Evolutionary conservation across 768 basidiomycete genomes (phyloP).

Genomic region (Rhodocollybia butyracea): DNA sequence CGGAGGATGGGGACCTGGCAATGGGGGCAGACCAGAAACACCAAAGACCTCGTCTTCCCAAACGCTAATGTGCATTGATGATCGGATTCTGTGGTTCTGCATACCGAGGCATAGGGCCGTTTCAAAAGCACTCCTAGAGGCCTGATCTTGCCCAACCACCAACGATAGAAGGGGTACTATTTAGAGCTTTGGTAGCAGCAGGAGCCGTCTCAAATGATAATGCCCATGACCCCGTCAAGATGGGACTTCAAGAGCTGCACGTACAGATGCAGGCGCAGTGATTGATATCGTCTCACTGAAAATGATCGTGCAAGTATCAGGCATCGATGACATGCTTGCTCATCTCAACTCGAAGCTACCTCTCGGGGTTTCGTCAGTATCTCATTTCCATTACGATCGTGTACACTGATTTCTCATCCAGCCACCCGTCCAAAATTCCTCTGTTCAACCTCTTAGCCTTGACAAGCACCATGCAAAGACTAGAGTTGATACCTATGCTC

Average conservation of each 20-base stretch:
- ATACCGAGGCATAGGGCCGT: slow-evolving; percentile 94
- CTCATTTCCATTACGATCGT: not conserved
- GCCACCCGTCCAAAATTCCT: slow-evolving; percentile 62
- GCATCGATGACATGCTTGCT: slow-evolving; percentile 62
- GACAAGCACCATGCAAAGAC: too few species aligned
- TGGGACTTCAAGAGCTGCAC: slow-evolving; percentile 84
- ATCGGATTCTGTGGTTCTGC: slow-evolving; percentile 92
- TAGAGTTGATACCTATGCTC: too few species aligned
- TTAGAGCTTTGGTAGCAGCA: slow-evolving; percentile 81
- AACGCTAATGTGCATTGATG: slow-evolving; percentile 79
- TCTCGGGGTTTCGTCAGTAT: slow-evolving; percentile 79
- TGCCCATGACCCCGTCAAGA: slow-evolving; percentile 88
- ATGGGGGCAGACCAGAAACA: slow-evolving; percentile 7
- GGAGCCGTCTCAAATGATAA: slow-evolving; percentile 97
- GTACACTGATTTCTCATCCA: not conserved
- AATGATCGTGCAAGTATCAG: slow-evolving; percentile 77
- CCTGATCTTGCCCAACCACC: slow-evolving; percentile 72
- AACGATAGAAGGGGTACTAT: slow-evolving; percentile 90
- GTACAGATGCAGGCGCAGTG: slow-evolving; percentile 96
- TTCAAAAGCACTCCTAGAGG: slow-evolving; percentile 27
- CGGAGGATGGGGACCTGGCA: not conserved
- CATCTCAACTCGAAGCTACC: slow-evolving; percentile 88
- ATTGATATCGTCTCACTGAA: slow-evolving; percentile 92
- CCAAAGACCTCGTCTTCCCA: slow-evolving; percentile 66
- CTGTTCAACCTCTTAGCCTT: too few species aligned